Percentiles rank a stretch among this genome's conserved stretches.
These are phyloP conservation scores for Schwanniomyces etchellsii DNA, from an alignment of 1,139 yeast genomes.

Conservation along the genomic window DNA sequence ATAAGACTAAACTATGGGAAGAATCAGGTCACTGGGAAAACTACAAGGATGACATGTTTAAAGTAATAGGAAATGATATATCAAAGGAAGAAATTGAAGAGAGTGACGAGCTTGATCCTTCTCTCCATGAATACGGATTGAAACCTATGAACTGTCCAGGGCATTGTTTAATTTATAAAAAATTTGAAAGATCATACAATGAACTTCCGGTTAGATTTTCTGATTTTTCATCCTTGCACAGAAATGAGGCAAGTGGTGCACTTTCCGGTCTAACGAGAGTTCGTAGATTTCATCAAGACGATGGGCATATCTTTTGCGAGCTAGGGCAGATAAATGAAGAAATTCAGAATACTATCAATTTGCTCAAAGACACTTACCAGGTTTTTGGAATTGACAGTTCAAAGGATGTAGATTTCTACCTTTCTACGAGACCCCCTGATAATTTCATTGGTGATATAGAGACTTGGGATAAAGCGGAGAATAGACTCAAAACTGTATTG, in stretches of 20 bases:
- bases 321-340: slow-evolving; percentile 76
- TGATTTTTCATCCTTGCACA: slow-evolving; percentile 89
- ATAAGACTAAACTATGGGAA: slow-evolving; percentile 81
- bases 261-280: slow-evolving; percentile 92
- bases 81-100: slow-evolving; percentile 22
- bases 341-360: slow-evolving; percentile 65
- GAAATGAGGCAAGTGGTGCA: slow-evolving; percentile 96
- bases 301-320: slow-evolving; percentile 94
- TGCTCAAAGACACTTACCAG: slow-evolving; percentile 72
- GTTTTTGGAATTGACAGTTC: slow-evolving; percentile 59
- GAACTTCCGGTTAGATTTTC: slow-evolving; percentile 87
- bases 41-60: slow-evolving; percentile 91
- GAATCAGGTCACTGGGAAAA: slow-evolving; percentile 96
- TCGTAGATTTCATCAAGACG: slow-evolving; percentile 96
- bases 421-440: slow-evolving; percentile 87
- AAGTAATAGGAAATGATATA: slow-evolving; percentile 51
- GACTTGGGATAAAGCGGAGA: slow-evolving; percentile 86
- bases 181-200: slow-evolving; percentile 79
- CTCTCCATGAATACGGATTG: slow-evolving; percentile 62
- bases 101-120: slow-evolving; percentile 8
- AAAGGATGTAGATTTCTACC: slow-evolving; percentile 56
- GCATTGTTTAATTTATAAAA: slow-evolving; percentile 82
- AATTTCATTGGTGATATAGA: slow-evolving; percentile 74
- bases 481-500: slow-evolving; percentile 60
- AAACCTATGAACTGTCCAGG: slow-evolving; percentile 99